phyloP scores from a whole-genome alignment of 805 yeast species.

The Candida endomychidarum region DNA sequence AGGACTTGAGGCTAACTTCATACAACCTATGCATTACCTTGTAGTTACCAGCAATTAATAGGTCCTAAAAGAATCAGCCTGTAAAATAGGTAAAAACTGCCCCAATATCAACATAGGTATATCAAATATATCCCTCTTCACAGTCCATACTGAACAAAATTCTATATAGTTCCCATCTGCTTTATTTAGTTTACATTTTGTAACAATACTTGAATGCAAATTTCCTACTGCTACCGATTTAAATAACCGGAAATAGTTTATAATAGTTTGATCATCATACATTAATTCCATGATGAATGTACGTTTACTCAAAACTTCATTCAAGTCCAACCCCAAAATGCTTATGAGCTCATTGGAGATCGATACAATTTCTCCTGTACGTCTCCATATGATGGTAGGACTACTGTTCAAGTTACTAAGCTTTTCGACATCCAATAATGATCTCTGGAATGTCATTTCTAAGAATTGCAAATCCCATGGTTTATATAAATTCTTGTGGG shows the following conservation, averaged over 20 bases:
- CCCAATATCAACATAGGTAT: constrained; percentile 84
- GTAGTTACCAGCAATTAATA: constrained; percentile 26
- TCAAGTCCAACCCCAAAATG: constrained; percentile 61
- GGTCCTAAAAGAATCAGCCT: constrained; percentile 29
- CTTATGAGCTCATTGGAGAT: constrained; percentile 73
- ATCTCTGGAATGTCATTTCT: constrained; percentile 47
- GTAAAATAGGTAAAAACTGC: constrained; percentile 68
- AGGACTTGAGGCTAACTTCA: no score
- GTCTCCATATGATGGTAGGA: constrained; percentile 82
- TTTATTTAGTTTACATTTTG: constrained; percentile 49
- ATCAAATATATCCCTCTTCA: constrained; percentile 78
- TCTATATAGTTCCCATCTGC: constrained; percentile 39
- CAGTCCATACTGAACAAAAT: constrained; percentile 84
- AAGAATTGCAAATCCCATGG: constrained; percentile 64
- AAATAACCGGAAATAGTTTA: constrained; percentile 70
- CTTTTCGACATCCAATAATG: constrained; percentile 45
- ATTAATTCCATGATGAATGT: constrained; percentile 74
- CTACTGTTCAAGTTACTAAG: constrained; percentile 57
- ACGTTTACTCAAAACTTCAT: constrained; percentile 57
- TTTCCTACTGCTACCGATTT: constrained; percentile 72
- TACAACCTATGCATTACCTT: no score
- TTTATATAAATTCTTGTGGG: constrained; percentile 64
- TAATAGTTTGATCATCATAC: constrained; percentile 71
- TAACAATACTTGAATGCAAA: constrained; percentile 50
- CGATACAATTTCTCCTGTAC: constrained; percentile 83